Percentiles rank a stretch among this genome's conserved stretches.
These are phyloP conservation scores for Gossypium davidsonii DNA, from an alignment of 441 rosid species.

Conservation along the genomic window DNA sequence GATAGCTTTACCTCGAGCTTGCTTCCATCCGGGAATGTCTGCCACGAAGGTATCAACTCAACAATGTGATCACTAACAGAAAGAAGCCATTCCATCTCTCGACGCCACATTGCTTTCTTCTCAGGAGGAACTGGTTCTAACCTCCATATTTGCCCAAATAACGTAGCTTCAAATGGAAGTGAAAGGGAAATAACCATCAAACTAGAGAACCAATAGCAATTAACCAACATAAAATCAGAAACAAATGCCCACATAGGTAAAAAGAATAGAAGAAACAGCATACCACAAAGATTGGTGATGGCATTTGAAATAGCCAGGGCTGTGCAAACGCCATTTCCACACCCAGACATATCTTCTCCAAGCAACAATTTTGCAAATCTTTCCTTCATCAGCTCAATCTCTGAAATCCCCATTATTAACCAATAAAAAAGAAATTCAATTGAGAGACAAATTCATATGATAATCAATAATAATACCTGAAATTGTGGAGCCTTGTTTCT, in stretches of 20 bases:
- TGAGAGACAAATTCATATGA: background rate
- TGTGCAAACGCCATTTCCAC: constrained; percentile 91
- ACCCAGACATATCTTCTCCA: constrained; percentile 99
- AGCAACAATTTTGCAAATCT: constrained; percentile 87
- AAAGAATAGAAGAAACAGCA: constrained; percentile 16
- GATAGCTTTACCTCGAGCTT: constrained; percentile 74
- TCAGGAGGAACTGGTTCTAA: constrained; percentile 72
- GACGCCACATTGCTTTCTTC: constrained; percentile 96
- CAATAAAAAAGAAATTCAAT: constrained; percentile 8
- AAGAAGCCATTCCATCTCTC: constrained; percentile 98
- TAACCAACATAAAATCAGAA: constrained; percentile 7
- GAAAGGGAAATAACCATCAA: constrained; percentile 16
- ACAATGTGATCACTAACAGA: constrained; percentile 94
- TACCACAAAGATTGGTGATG: constrained; percentile 97
- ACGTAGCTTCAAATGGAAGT: constrained; percentile 47
- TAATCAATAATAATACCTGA: constrained; percentile 46
- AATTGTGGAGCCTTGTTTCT: constrained; percentile 41
- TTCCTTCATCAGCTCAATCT: constrained; percentile 93
- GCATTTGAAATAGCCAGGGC: constrained; percentile 94
- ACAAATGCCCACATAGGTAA: background rate
- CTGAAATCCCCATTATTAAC: constrained; percentile 32
- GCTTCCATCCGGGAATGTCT: constrained; percentile 89
- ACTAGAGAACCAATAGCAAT: constrained; percentile 3
- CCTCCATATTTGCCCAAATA: constrained; percentile 98
- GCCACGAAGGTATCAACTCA: constrained; percentile 86